phyloP scores from a whole-genome alignment of 371 early-diverging fungal species.

The Mucor sp. region DNA sequence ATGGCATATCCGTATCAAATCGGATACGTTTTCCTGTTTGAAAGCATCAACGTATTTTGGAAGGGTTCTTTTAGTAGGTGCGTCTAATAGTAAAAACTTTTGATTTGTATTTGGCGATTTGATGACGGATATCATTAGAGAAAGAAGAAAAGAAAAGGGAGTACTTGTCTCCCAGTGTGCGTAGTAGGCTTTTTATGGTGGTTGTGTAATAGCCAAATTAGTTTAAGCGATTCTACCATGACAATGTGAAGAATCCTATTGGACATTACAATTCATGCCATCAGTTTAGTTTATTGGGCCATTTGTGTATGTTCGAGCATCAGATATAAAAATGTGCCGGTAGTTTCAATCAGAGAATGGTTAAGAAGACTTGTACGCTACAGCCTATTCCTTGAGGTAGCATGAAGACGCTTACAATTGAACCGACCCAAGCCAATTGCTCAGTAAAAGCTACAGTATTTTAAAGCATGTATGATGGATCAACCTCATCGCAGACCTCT shows the following conservation, averaged over 20 bases:
- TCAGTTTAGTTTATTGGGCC: background rate
- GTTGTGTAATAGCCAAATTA: too few relatives aligned
- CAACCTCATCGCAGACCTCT: conserved; percentile 12
- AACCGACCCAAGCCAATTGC: too few relatives aligned
- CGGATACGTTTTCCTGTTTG: conserved; percentile 48
- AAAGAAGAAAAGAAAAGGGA: background rate
- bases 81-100: conserved; percentile 67
- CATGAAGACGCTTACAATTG: too few relatives aligned
- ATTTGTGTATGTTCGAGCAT: background rate
- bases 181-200: background rate
- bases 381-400: too few relatives aligned
- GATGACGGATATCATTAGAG: conserved; percentile 27
- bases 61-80: conserved; percentile 55
- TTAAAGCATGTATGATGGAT: background rate
- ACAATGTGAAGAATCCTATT: background rate
- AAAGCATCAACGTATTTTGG: conserved; percentile 48
- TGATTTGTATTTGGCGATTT: conserved; percentile 29
- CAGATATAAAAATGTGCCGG: background rate
- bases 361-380: too few relatives aligned
- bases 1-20: conserved; percentile 64
- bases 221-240: too few relatives aligned
- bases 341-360: too few relatives aligned
- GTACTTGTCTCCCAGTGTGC: background rate
- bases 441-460: background rate
- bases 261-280: background rate